Base-by-base conservation (phyloP, 768 basidiomycete species). In the Auricularia sp. region DNA sequence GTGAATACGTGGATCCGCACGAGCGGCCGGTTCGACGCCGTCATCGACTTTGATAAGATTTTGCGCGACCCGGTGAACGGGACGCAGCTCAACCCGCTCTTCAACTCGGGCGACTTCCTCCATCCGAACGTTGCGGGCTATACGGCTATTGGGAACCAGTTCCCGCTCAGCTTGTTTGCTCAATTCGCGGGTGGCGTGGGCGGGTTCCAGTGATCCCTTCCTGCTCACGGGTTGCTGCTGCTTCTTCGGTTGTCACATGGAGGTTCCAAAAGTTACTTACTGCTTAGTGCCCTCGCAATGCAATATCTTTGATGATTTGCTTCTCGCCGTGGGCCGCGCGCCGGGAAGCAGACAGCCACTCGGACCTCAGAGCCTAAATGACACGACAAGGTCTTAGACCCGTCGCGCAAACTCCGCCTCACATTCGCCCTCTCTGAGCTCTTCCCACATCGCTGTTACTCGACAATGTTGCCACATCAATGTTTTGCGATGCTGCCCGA, bases 81-180 rank as follows among this genome's bases (percentile, higher is more conserved):
- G 7, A 72, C 74, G 35, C 75, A 78, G 69, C 67, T 82, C 53
- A 73, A 68, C 64, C 73, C 74, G 8, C 61, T 62, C 39, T 81
- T 74, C 66, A 70, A 81, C 68, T 78, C 77, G 2, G 81, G 81
- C 1, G 81, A 83, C 72, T 76, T 73, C 66, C 69, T 83, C 67
- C 81, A 83, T 69, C 79, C 78, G 4, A 81, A 80, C 67, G 76
- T 75, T 0, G 79, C 77, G 8, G 81, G 80, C 0, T 81, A 81
- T 67, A 69, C 74, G 63, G 74, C 74, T 0, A 74, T 81, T 64
- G 80, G 80, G 23, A 70, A 77, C 58, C 72, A 71, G 53, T 78
- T 83, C 70, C 77, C 77, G 3, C 64, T 81, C 64, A 68, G 71
- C 12, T 66, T 80, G 44, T 82, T 82, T 64, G 68, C 67, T 61